These are phyloP conservation scores for Metschnikowia amazonensis DNA, from an alignment of 805 yeast genomes.

Conservation along the genomic window DNA sequence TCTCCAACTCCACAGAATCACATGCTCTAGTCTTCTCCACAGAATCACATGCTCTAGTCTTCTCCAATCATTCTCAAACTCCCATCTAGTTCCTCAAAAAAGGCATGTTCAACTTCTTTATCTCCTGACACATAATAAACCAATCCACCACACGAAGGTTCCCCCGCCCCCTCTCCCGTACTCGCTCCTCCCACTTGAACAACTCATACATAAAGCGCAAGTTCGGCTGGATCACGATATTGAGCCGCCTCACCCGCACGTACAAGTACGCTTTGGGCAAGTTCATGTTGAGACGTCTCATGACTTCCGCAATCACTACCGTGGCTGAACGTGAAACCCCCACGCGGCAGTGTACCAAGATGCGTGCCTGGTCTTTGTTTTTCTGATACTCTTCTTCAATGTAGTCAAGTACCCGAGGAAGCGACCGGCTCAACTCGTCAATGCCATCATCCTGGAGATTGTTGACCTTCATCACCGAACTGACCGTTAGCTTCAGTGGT, in stretches of 20 bases:
- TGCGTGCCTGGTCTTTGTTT: conserved; percentile 18
- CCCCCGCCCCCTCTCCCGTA: conserved; percentile 4
- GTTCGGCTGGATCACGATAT: conserved; percentile 93
- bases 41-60: no score
- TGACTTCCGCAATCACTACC: conserved; percentile 91
- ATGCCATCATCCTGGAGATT: conserved; percentile 90
- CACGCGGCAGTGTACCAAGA: conserved; percentile 86
- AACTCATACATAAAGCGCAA: conserved; percentile 87
- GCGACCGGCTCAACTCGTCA: conserved; percentile 62
- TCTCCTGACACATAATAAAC: conserved; percentile 82
- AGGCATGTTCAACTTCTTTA: conserved; percentile 69
- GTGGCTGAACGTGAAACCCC: conserved; percentile 96
- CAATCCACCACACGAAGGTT: conserved; percentile 71
- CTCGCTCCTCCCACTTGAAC: conserved; percentile 39
- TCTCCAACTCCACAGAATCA: no score
- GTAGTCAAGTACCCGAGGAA: conserved; percentile 62
- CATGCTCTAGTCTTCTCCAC: no score
- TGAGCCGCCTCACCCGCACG: conserved; percentile 85
- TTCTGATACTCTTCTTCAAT: conserved; percentile 42
- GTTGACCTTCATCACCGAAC: conserved; percentile 56
- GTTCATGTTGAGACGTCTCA: conserved; percentile 65
- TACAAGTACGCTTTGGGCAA: conserved; percentile 78
- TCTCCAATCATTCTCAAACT: no score
- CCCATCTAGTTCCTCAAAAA: conserved; percentile 2
- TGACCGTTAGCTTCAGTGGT: conserved; percentile 24